These are phyloP conservation scores for Crithidia brevicula DNA, from an alignment of 208 protist species.

Conservation along the genomic window DNA sequence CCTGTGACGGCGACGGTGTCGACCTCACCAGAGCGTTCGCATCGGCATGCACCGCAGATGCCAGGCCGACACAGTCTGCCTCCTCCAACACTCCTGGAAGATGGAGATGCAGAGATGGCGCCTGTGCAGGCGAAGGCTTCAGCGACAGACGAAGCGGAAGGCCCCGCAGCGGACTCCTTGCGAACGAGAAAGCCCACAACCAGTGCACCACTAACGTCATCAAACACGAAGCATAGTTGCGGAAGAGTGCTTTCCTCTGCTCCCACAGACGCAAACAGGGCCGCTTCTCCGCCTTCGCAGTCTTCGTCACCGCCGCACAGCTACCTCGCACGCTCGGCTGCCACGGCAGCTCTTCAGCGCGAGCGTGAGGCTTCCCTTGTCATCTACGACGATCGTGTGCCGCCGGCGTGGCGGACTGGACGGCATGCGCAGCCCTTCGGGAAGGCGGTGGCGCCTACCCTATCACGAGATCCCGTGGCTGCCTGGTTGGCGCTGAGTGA, in stretches of 20 bases:
- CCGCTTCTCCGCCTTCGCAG: not conserved
- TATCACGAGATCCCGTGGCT: not conserved
- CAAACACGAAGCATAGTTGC: too few species aligned
- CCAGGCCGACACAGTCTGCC: not conserved
- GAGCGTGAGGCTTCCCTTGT: conserved; percentile 23
- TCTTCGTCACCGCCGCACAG: conserved; percentile 2
- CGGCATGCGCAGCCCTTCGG: conserved; percentile 8
- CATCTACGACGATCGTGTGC: conserved; percentile 36
- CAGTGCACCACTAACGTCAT: too few species aligned
- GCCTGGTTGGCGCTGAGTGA: conserved; percentile 1
- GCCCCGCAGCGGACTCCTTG: too few species aligned
- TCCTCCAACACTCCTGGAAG: conserved; percentile 7
- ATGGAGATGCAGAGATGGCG: not conserved
- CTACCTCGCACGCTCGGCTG: conserved; percentile 2
- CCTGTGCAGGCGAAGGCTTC: too few species aligned
- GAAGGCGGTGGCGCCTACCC: not conserved
- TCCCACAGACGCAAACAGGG: not conserved
- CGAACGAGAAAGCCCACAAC: too few species aligned
- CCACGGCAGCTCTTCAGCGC: conserved; percentile 11
- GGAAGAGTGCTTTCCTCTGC: not conserved
- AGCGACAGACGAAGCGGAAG: too few species aligned
- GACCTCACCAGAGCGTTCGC: not conserved
- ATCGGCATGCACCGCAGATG: not conserved
- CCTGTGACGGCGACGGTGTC: not conserved
- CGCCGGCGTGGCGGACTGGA: conserved; percentile 14